These are phyloP conservation scores for Achaetomiella virescens DNA, from an alignment of 495 filamentous ascomycete species.

Conservation along the genomic window DNA sequence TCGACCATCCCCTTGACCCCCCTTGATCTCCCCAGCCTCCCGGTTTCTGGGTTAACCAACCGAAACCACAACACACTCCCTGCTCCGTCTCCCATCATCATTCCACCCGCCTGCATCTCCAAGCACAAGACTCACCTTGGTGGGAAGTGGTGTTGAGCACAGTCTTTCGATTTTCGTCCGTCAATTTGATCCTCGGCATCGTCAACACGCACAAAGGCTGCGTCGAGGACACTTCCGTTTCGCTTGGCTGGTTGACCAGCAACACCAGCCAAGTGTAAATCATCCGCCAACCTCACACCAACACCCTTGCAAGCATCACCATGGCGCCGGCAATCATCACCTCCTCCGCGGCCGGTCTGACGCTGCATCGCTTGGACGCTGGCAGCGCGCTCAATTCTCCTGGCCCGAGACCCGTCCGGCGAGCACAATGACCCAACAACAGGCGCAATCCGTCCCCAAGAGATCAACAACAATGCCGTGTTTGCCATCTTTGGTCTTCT, in stretches of 20 bases:
- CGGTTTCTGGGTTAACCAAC: slow-evolving; percentile 31
- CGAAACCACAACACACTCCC: slow-evolving; percentile 9
- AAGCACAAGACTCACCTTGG: no score
- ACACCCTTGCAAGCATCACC: neutral
- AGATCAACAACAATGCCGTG: slow-evolving; percentile 77
- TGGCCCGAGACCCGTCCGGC: slow-evolving; percentile 27
- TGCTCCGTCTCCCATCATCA: neutral
- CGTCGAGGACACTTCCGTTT: neutral
- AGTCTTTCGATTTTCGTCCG: neutral
- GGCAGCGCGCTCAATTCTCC: slow-evolving; percentile 33
- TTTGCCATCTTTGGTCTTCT: slow-evolving; percentile 82
- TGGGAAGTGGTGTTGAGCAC: neutral
- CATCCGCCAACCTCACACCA: neutral
- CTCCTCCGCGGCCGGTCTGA: slow-evolving; percentile 18
- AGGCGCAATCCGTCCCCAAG: slow-evolving; percentile 55
- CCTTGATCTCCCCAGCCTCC: slow-evolving; percentile 20
- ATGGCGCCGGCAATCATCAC: slow-evolving; percentile 31
- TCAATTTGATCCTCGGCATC: neutral
- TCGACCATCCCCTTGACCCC: neutral
- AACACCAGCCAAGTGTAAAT: slow-evolving; percentile 19
- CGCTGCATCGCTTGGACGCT: slow-evolving; percentile 31
- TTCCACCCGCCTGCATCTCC: neutral
- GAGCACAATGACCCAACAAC: slow-evolving; percentile 27
- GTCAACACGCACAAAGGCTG: neutral
- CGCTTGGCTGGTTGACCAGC: slow-evolving; percentile 27